These are phyloP conservation scores for Arthrobotrys pseudoclavata DNA, from an alignment of 2,329 filamentous ascomycete genomes.

Conservation along the genomic window DNA sequence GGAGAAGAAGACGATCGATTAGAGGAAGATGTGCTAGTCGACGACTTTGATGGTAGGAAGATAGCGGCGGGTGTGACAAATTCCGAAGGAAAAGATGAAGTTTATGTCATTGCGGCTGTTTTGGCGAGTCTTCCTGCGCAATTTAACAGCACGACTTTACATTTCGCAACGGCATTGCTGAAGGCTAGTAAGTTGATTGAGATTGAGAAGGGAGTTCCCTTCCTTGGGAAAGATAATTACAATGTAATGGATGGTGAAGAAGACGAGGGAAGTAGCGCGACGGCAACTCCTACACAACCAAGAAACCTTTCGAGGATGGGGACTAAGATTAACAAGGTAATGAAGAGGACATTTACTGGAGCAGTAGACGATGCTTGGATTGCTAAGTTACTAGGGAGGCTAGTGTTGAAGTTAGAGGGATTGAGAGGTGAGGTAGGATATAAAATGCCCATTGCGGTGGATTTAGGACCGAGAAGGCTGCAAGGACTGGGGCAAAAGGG, in stretches of 20 bases:
- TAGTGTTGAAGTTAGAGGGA: constrained; percentile 69
- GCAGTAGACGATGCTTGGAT: constrained; percentile 72
- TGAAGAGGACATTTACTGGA: constrained; percentile 68
- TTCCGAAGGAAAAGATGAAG: constrained; percentile 69
- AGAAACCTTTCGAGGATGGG: constrained; percentile 63
- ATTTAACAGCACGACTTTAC: constrained; percentile 71
- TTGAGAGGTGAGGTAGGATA: constrained; percentile 71
- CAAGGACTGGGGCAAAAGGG: constrained; percentile 53
- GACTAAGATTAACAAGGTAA: constrained; percentile 68
- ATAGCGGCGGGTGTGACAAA: constrained; percentile 33
- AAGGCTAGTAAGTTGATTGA: constrained; percentile 73
- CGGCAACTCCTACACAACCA: constrained; percentile 56
- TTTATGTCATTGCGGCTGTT: constrained; percentile 66
- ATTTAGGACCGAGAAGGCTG: constrained; percentile 64
- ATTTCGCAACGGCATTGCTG: constrained; percentile 71
- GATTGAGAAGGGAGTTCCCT: constrained; percentile 67
- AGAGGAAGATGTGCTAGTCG: constrained; percentile 39
- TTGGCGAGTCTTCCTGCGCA: constrained; percentile 70
- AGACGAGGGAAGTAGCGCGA: constrained; percentile 9
- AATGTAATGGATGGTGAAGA: constrained; percentile 4
- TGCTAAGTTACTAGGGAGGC: constrained; percentile 70
- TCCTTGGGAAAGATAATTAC: constrained; percentile 60
- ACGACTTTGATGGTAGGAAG: constrained; percentile 53
- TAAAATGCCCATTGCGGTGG: constrained; percentile 68
- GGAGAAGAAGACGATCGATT: constrained; percentile 65